phyloP scores from a whole-genome alignment of 371 early-diverging fungal genomes.

The Saksenaea vasiformis region DNA sequence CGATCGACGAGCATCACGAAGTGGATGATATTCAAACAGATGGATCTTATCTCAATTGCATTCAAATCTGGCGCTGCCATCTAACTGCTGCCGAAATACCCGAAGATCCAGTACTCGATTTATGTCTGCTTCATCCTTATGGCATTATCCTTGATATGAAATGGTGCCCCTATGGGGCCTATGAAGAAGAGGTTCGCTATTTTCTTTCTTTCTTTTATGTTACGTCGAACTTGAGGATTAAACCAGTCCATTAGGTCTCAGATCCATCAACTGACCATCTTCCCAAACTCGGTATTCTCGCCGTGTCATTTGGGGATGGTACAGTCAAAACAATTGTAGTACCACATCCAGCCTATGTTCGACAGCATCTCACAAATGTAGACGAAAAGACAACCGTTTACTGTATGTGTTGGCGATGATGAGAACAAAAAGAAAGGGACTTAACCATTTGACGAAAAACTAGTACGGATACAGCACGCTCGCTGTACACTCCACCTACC shows the following conservation, averaged over 20 bases:
- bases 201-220: not conserved
- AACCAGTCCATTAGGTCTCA: not conserved
- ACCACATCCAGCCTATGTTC: conserved; percentile 55
- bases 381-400: conserved; percentile 19
- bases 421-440: no score
- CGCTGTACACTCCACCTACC: conserved; percentile 17
- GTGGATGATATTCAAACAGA: conserved; percentile 28
- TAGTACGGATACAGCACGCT: conserved; percentile 25
- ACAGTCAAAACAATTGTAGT: conserved; percentile 50
- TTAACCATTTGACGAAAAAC: no score
- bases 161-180: conserved; percentile 61
- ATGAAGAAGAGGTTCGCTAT: conserved; percentile 32
- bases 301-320: conserved; percentile 60
- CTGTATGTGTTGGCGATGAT: conserved; percentile 27
- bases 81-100: conserved; percentile 15
- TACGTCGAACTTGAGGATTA: not conserved
- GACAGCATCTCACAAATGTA: not conserved
- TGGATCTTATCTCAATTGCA: conserved; percentile 25
- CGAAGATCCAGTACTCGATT: conserved; percentile 37
- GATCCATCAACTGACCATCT: not conserved
- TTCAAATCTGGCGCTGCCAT: conserved; percentile 61
- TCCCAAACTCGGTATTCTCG: conserved; percentile 59
- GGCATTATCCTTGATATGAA: conserved; percentile 56
- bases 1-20: conserved; percentile 42
- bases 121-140: conserved; percentile 61